These are phyloP conservation scores for Phylloporus arenicola DNA, from an alignment of 768 basidiomycete genomes.

Conservation along the genomic window DNA sequence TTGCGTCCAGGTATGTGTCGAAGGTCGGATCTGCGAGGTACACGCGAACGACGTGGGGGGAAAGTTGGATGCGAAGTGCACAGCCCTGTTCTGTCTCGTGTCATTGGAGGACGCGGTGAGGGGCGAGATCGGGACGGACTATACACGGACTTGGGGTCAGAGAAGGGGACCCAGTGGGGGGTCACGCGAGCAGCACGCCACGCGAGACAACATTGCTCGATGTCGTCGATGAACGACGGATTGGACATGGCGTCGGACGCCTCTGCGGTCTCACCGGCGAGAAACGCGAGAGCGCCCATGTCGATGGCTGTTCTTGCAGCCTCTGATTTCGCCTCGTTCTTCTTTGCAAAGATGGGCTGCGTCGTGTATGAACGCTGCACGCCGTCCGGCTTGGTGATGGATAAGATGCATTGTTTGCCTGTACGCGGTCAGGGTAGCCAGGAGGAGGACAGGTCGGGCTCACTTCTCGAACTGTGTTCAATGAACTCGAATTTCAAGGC, in stretches of 20 bases:
- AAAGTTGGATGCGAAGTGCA: slow-evolving; percentile 51
- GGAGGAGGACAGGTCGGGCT: not conserved
- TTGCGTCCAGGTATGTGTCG: slow-evolving; percentile 40
- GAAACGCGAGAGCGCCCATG: slow-evolving; percentile 56
- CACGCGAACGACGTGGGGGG: slow-evolving; percentile 43
- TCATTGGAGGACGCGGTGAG: not conserved
- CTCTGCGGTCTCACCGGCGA: not conserved
- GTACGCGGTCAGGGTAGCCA: slow-evolving; percentile 4
- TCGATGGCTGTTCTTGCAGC: slow-evolving; percentile 52
- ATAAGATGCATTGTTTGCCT: slow-evolving; percentile 60
- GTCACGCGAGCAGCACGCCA: slow-evolving; percentile 50
- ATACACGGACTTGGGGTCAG: slow-evolving; percentile 40
- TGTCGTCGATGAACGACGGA: slow-evolving; percentile 30
- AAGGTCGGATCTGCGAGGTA: slow-evolving; percentile 48
- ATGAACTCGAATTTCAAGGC: slow-evolving; percentile 44
- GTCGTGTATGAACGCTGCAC: slow-evolving; percentile 49
- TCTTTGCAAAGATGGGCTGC: slow-evolving; percentile 37
- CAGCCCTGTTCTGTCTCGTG: slow-evolving; percentile 44
- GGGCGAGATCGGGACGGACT: slow-evolving; percentile 31
- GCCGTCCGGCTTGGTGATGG: slow-evolving; percentile 53
- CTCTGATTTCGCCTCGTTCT: slow-evolving; percentile 49
- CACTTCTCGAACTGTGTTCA: slow-evolving; percentile 38
- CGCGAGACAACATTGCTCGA: slow-evolving; percentile 50
- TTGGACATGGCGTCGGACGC: not conserved
- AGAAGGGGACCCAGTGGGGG: slow-evolving; percentile 50